A percentile compares a stretch with the other conserved stretches of the same genome.
Evolutionary conservation across 495 filamentous ascomycete genomes (phyloP).

Genomic region (Aspergillus nanangensis): DNA sequence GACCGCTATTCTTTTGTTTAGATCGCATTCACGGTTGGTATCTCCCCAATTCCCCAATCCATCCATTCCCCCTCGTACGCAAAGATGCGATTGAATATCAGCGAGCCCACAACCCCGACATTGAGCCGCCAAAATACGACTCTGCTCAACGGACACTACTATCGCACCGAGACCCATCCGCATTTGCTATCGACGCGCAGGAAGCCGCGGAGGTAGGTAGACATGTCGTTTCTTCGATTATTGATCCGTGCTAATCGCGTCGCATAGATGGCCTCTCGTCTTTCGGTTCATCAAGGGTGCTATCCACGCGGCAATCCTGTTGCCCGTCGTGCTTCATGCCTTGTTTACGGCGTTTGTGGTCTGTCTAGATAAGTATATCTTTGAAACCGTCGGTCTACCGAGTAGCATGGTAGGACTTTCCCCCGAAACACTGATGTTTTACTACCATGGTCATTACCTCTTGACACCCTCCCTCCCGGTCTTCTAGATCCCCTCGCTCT

Average conservation of each 20-base stretch:
- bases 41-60: too few species aligned
- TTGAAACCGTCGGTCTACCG: slow-evolving; percentile 56
- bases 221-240: neutral
- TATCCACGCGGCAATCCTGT: slow-evolving; percentile 60
- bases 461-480: neutral
- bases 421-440: neutral
- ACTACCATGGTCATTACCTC: neutral
- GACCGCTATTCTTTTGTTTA: too few species aligned
- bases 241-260: neutral
- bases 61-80: too few species aligned
- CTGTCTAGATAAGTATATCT: slow-evolving; percentile 53
- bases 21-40: too few species aligned
- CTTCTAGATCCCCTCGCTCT: slow-evolving; percentile 62
- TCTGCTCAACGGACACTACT: slow-evolving; percentile 23
- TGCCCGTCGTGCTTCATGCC: slow-evolving; percentile 62
- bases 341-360: slow-evolving; percentile 60
- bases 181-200: slow-evolving; percentile 42
- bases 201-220: slow-evolving; percentile 51
- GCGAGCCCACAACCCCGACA: slow-evolving; percentile 32
- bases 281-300: slow-evolving; percentile 74
- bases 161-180: slow-evolving; percentile 33
- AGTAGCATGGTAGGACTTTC: slow-evolving; percentile 51
- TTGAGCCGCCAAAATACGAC: slow-evolving; percentile 32
- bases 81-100: slow-evolving; percentile 33
- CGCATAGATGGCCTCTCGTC: slow-evolving; percentile 62